phyloP scores from a whole-genome alignment of 257 asterid genomes.

The Solanum bukasovii region DNA sequence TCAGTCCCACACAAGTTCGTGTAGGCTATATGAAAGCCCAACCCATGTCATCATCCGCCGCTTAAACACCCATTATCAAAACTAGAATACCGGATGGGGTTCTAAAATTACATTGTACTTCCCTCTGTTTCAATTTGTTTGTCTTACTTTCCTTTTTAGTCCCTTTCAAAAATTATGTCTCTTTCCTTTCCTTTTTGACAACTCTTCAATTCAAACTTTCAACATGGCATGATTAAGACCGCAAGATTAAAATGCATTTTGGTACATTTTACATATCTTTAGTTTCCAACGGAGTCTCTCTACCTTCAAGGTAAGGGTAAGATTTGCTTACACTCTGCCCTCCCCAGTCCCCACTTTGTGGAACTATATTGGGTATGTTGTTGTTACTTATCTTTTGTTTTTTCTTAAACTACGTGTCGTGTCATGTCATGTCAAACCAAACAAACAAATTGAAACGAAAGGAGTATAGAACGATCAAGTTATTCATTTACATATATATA shows the following conservation, averaged over 20 bases:
- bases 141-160: not conserved
- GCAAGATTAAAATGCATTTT: not conserved
- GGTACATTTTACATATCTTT: not conserved
- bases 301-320: not conserved
- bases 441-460: not conserved
- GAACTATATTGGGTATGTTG: not conserved
- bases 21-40: not conserved
- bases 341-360: not conserved
- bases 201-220: not conserved
- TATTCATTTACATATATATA: not conserved
- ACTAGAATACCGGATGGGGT: not conserved
- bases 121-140: not conserved
- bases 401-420: not conserved
- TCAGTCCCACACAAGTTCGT: not conserved
- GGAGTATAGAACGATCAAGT: not conserved
- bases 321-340: not conserved
- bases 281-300: not conserved
- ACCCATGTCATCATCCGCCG: not conserved
- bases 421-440: not conserved
- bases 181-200: not conserved
- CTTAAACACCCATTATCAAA: not conserved
- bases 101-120: not conserved
- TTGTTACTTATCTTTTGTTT: not conserved
- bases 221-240: not conserved
- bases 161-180: not conserved